Conservation (phyloP, 495 filamentous ascomycete genomes). For the Xylaria flabelliformis region DNA sequence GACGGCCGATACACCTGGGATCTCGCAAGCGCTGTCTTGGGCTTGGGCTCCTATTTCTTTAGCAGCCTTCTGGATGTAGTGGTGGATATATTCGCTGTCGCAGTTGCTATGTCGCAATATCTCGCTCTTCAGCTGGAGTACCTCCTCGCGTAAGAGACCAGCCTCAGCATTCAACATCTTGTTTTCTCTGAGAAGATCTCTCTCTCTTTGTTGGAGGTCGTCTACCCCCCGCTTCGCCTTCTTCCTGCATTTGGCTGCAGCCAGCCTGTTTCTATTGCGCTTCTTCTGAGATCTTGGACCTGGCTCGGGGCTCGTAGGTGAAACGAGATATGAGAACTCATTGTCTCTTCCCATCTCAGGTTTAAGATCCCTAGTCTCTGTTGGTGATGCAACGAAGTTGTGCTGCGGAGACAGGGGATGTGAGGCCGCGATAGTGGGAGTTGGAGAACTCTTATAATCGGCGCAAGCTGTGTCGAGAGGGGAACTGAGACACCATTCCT, state of each 20-base stretch:
- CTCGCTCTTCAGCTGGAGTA: conserved; percentile 13
- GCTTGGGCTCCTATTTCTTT: not conserved
- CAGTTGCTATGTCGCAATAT: conserved; percentile 15
- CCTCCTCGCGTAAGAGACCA: conserved; percentile 16
- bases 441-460: not conserved
- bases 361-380: not conserved
- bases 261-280: conserved; percentile 18
- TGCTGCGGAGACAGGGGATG: conserved; percentile 1
- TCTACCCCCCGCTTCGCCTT: conserved; percentile 21
- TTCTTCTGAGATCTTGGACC: conserved; percentile 7
- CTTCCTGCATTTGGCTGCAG: conserved; percentile 20
- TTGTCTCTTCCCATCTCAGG: not conserved
- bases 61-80: conserved; percentile 7
- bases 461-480: not conserved
- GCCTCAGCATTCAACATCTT: conserved; percentile 19
- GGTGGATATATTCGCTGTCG: conserved; percentile 19
- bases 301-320: not conserved
- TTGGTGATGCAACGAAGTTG: not conserved
- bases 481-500: not conserved
- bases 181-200: conserved; percentile 20
- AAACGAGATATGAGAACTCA: not conserved
- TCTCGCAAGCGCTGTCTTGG: not conserved
- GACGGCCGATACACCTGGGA: not conserved
- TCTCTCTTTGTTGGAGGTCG: conserved; percentile 22
- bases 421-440: not conserved